A percentile compares a stretch with the other conserved stretches of the same genome.
Evolutionary conservation across 352 stramenopile species (phyloP).

Genomic region (Phytophthora capsici): DNA sequence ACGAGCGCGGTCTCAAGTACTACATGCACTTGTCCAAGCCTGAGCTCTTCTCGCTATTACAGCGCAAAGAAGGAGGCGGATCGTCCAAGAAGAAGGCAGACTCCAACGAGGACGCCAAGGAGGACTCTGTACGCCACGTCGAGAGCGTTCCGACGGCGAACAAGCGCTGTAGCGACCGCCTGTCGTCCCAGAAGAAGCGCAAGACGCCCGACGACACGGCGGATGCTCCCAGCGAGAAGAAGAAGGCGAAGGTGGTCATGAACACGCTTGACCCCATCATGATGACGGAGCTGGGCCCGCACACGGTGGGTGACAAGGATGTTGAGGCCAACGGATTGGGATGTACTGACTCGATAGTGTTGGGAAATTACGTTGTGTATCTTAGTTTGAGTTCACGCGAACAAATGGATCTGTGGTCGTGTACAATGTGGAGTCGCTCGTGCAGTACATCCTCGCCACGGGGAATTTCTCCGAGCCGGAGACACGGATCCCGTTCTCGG

Average conservation of each 20-base stretch:
- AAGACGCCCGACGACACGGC: constrained; percentile 39
- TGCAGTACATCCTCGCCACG: constrained; percentile 90
- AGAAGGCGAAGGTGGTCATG: constrained; percentile 66
- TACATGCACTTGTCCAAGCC: constrained; percentile 84
- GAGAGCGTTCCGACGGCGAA: constrained; percentile 27
- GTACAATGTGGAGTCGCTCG: constrained; percentile 88
- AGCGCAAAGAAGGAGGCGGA: constrained; percentile 76
- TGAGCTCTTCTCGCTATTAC: constrained; percentile 78
- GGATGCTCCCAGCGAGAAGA: constrained; percentile 31
- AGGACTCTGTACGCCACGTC: constrained; percentile 18
- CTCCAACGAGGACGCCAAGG: constrained; percentile 12
- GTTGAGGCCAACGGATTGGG: neutral
- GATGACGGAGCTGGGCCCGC: constrained; percentile 72
- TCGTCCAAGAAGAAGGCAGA: constrained; percentile 8
- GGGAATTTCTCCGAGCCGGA: constrained; percentile 90
- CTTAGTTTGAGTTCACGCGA: constrained; percentile 83
- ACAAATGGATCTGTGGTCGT: constrained; percentile 84
- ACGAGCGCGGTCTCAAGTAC: constrained; percentile 84
- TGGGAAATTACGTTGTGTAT: constrained; percentile 7
- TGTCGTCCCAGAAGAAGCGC: constrained; percentile 63
- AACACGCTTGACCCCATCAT: constrained; percentile 91
- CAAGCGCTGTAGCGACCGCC: constrained; percentile 62
- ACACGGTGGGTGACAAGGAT: constrained; percentile 59
- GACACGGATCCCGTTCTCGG: constrained; percentile 87
- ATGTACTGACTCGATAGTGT: constrained; percentile 27